A percentile compares a stretch with the other conserved stretches of the same genome.
Conservation (phyloP, 1,139 yeast species). For the Candida sp. region DNA sequence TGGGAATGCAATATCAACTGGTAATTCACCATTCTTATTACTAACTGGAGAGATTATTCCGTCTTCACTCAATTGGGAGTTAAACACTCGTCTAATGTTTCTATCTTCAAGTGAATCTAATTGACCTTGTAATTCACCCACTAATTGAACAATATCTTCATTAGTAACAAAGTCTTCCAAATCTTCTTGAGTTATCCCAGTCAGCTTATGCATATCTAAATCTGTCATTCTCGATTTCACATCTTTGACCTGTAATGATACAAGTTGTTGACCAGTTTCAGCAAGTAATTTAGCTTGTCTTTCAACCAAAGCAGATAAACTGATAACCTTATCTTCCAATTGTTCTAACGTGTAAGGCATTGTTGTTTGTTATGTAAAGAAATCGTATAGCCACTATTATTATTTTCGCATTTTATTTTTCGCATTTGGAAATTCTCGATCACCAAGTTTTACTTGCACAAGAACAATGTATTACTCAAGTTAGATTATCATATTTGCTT, state of each 20-base stretch:
- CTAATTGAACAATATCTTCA: slow-evolving; percentile 81
- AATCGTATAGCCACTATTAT: no score
- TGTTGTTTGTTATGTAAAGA: not conserved
- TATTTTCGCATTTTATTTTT: no score
- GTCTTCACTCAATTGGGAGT: slow-evolving; percentile 18
- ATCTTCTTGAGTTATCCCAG: slow-evolving; percentile 28
- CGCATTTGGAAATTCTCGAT: no score
- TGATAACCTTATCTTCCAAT: not conserved
- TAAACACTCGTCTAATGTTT: slow-evolving; percentile 55
- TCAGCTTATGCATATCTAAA: slow-evolving; percentile 16
- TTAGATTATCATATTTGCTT: no score
- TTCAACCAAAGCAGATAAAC: slow-evolving; percentile 30
- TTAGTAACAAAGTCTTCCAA: slow-evolving; percentile 66
- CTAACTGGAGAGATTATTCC: slow-evolving; percentile 29
- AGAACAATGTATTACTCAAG: no score
- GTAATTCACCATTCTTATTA: slow-evolving; percentile 73
- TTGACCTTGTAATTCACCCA: slow-evolving; percentile 87
- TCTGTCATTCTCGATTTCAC: slow-evolving; percentile 37
- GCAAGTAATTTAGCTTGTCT: slow-evolving; percentile 40
- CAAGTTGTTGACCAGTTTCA: slow-evolving; percentile 73
- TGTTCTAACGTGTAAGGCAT: not conserved
- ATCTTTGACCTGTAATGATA: slow-evolving; percentile 60
- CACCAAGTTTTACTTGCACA: no score
- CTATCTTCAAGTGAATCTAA: slow-evolving; percentile 70
- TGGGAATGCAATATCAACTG: slow-evolving; percentile 57